phyloP scores from a whole-genome alignment of 805 yeast species.

The Wickerhamiella slavikovae region DNA sequence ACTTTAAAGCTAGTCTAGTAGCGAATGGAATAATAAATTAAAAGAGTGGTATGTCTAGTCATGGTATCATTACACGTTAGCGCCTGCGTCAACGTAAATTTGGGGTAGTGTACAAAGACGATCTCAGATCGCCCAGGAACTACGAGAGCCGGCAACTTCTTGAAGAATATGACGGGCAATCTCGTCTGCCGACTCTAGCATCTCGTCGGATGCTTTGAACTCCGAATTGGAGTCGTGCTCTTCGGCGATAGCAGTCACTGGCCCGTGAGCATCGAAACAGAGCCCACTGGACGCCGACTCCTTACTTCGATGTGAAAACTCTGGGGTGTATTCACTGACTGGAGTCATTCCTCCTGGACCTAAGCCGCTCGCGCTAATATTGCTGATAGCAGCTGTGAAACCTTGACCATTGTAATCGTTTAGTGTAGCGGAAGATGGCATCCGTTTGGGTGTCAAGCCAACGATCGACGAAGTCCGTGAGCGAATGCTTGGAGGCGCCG shows the following conservation, averaged over 20 bases:
- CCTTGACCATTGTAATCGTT: too few species aligned
- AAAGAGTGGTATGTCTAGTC: not conserved
- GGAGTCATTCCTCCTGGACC: too few species aligned
- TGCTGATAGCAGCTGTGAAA: too few species aligned
- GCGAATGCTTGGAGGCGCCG: too few species aligned
- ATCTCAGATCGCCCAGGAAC: not conserved
- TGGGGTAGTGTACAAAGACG: not conserved
- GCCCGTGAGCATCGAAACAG: not conserved
- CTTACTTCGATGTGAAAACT: conserved; percentile 11
- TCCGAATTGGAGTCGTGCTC: not conserved
- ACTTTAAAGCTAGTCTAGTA: not conserved
- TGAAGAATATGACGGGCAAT: conserved; percentile 18
- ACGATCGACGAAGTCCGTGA: too few species aligned
- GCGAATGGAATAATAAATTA: not conserved
- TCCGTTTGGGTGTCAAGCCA: too few species aligned
- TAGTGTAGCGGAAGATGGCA: too few species aligned
- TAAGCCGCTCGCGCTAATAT: too few species aligned
- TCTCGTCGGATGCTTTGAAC: not conserved
- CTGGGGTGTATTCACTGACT: not conserved
- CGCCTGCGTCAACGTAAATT: not conserved
- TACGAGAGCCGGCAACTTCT: conserved; percentile 11
- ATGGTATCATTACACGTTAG: not conserved
- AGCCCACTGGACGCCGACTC: too few species aligned
- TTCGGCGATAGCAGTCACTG: not conserved
- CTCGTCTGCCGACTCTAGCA: conserved; percentile 14